phyloP scores from a whole-genome alignment of 2,329 filamentous ascomycete genomes.

The Drechslerella dactyloides region DNA sequence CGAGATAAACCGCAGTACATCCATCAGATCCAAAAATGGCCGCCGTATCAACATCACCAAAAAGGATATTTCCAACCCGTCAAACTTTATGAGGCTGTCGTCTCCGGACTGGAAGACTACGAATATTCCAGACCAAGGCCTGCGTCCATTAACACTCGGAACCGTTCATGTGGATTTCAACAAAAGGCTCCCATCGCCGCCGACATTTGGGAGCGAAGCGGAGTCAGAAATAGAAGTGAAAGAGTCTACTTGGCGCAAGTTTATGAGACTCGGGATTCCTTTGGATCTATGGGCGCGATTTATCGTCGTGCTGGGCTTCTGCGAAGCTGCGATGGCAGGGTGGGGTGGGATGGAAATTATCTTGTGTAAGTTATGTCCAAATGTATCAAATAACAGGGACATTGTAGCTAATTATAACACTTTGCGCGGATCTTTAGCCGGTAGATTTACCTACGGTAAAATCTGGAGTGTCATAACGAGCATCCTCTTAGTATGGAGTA shows the following conservation, averaged over 20 bases:
- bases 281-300: conserved; percentile 42
- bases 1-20: conserved; percentile 38
- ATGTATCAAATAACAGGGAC: background rate
- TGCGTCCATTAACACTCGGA: conserved; percentile 35
- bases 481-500: conserved; percentile 31
- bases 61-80: conserved; percentile 25
- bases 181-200: conserved; percentile 38
- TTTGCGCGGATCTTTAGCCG: conserved; percentile 17
- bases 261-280: conserved; percentile 28
- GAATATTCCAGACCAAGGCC: conserved; percentile 10
- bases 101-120: conserved; percentile 10
- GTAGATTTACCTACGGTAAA: conserved; percentile 38
- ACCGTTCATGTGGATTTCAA: conserved; percentile 29
- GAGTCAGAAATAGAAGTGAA: conserved; percentile 18
- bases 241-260: conserved; percentile 35
- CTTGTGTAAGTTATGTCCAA: conserved; percentile 21
- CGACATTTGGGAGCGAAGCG: conserved; percentile 21
- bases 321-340: conserved; percentile 44
- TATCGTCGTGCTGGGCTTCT: conserved; percentile 41
- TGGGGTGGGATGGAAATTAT: conserved; percentile 48
- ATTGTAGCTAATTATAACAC: conserved; percentile 8
- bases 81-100: conserved; percentile 25
- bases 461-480: conserved; percentile 32
- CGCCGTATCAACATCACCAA: conserved; percentile 10
- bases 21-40: conserved; percentile 26